Evolutionary conservation across 2,329 filamentous ascomycete species (phyloP).

Genomic region (Epichloe sibirici): DNA sequence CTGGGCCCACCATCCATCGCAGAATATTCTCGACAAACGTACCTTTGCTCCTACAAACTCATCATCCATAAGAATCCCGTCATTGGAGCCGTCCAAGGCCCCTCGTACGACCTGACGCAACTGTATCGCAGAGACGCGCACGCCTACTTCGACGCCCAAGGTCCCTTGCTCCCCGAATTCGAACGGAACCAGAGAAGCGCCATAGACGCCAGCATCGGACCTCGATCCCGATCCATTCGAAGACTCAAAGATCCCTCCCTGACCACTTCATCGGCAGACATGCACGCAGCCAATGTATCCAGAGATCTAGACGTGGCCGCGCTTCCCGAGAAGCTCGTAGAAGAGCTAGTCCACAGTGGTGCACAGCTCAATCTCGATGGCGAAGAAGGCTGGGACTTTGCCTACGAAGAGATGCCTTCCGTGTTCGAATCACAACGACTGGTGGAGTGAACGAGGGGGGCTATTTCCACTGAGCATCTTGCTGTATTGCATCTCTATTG

Average conservation of each 20-base stretch:
- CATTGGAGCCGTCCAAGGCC: slow-evolving; percentile 45
- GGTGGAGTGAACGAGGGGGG: background rate
- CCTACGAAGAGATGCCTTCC: slow-evolving; percentile 18
- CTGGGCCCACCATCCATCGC: slow-evolving; percentile 10
- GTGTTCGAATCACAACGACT: background rate
- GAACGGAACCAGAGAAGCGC: slow-evolving; percentile 33
- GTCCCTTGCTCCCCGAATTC: slow-evolving; percentile 32
- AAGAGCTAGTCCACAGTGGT: slow-evolving; percentile 12
- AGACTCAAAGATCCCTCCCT: slow-evolving; percentile 12
- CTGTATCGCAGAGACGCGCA: slow-evolving; percentile 39
- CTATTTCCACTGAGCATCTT: too few relatives aligned
- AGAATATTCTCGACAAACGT: slow-evolving; percentile 15
- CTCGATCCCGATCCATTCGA: slow-evolving; percentile 13
- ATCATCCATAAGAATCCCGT: slow-evolving; percentile 29
- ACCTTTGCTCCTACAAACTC: slow-evolving; percentile 29
- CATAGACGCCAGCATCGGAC: slow-evolving; percentile 15
- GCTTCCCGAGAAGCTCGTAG: slow-evolving; percentile 10
- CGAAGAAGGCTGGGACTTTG: slow-evolving; percentile 22
- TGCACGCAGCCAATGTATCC: slow-evolving; percentile 14
- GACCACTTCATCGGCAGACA: background rate
- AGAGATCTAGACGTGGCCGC: slow-evolving; percentile 18
- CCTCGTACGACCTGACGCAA: slow-evolving; percentile 32
- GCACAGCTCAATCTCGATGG: slow-evolving; percentile 17
- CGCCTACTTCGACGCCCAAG: slow-evolving; percentile 26
- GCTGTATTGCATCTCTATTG: too few relatives aligned